Evolutionary conservation across 2,329 filamentous ascomycete genomes (phyloP).

Genomic region (Fusarium pseudocircinatum): DNA sequence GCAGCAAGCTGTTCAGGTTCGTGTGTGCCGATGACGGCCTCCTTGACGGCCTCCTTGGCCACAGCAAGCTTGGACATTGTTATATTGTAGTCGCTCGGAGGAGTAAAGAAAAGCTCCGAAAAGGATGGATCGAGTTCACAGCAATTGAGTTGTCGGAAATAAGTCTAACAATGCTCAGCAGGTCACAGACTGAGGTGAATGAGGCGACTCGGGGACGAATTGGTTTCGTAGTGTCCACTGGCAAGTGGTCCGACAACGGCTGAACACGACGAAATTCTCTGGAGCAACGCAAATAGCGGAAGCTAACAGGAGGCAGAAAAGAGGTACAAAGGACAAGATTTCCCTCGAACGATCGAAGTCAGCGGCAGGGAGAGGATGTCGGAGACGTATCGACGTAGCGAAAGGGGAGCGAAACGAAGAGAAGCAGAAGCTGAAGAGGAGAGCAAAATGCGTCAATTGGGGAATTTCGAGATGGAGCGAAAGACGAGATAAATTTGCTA

Average conservation of each 20-base stretch:
- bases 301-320: constrained; percentile 11
- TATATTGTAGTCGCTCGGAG: constrained; percentile 35
- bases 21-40: constrained; percentile 75
- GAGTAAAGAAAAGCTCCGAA: constrained; percentile 21
- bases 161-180: constrained; percentile 20
- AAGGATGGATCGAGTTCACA: constrained; percentile 10
- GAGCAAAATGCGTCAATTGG: constrained; percentile 44
- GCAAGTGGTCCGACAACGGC: constrained; percentile 34
- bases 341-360: constrained; percentile 30
- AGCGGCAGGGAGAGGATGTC: constrained; percentile 19
- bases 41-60: constrained; percentile 79
- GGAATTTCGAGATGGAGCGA: constrained; percentile 40
- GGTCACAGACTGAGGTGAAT: constrained; percentile 11
- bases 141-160: constrained; percentile 32
- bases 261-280: constrained; percentile 18
- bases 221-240: constrained; percentile 16
- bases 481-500: constrained; percentile 46
- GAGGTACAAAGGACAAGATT: constrained; percentile 3
- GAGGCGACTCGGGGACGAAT: constrained; percentile 2
- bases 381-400: constrained; percentile 22
- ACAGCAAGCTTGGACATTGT: constrained; percentile 54
- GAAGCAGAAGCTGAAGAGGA: constrained; percentile 22
- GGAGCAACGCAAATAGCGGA: constrained; percentile 19
- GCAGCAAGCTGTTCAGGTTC: constrained; percentile 72
- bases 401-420: constrained; percentile 16